These are phyloP conservation scores for Adansonia madagascariensis DNA, from an alignment of 441 rosid species.

Conservation along the genomic window DNA sequence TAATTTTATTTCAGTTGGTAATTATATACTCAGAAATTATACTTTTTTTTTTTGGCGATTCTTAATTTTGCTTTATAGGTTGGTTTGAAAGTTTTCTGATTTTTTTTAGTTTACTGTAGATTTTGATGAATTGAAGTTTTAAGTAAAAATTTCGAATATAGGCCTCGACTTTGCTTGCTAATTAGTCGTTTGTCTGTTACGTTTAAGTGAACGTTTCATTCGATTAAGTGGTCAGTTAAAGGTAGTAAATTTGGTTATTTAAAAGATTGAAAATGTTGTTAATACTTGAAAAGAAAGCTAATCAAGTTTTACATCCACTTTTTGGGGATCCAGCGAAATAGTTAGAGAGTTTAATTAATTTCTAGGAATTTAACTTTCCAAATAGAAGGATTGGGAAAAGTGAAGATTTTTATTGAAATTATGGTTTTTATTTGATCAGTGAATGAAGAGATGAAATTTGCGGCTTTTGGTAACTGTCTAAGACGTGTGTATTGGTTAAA, in stretches of 20 bases:
- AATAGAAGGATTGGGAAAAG: background rate
- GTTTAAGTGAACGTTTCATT: background rate
- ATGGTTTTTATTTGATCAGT: background rate
- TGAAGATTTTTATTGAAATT: background rate
- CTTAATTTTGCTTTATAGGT: background rate
- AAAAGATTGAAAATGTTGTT: background rate
- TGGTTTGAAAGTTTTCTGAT: background rate
- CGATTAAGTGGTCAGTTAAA: background rate
- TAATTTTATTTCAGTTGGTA: background rate
- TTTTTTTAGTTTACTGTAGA: background rate
- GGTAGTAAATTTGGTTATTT: background rate
- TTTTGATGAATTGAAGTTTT: slow-evolving; percentile 6
- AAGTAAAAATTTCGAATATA: slow-evolving; percentile 4
- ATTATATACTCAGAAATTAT: background rate
- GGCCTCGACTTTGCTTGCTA: slow-evolving; percentile 17
- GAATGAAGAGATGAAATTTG: slow-evolving; percentile 5
- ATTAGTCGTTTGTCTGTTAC: background rate
- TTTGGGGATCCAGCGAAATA: slow-evolving; percentile 3
- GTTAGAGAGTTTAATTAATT: background rate
- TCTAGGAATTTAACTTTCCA: background rate
- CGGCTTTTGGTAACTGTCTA: slow-evolving; percentile 1
- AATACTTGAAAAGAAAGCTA: background rate
- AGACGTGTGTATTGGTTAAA: background rate
- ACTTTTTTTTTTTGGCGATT: background rate
- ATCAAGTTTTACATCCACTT: background rate